These are phyloP conservation scores for Lecanicillium sp. DNA, from an alignment of 2,329 filamentous ascomycete genomes.

Conservation along the genomic window DNA sequence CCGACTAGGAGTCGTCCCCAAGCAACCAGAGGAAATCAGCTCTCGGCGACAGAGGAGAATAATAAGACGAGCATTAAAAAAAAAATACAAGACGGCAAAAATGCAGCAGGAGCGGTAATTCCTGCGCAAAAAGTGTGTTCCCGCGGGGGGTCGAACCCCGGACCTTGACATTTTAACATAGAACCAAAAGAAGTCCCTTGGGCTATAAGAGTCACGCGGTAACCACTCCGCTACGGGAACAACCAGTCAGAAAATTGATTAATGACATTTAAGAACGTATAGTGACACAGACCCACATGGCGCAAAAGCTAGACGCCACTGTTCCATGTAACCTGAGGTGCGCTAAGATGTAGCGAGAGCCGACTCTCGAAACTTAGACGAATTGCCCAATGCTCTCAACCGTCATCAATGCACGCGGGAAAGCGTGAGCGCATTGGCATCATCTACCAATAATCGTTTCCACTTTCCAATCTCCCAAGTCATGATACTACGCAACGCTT, in stretches of 20 bases:
- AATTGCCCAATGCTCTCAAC: no score
- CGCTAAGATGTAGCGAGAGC: no score
- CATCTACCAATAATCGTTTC: no score
- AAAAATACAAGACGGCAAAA: conserved; percentile 1
- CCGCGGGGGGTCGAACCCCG: conserved; percentile 20
- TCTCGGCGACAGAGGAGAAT: no score
- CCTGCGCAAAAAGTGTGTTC: conserved; percentile 12
- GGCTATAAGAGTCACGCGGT: conserved; percentile 20
- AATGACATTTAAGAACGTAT: conserved; percentile 2
- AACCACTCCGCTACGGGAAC: conserved; percentile 21
- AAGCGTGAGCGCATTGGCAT: no score
- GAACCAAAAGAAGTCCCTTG: conserved; percentile 12
- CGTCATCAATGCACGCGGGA: no score
- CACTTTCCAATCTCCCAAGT: no score
- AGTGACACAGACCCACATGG: background rate
- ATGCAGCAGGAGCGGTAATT: background rate
- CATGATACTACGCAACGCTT: no score
- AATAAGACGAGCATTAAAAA: background rate
- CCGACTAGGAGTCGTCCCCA: no score
- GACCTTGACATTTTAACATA: conserved; percentile 19
- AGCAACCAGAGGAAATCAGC: no score
- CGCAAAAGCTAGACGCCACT: conserved; percentile 7
- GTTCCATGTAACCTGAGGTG: background rate
- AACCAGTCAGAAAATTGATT: conserved; percentile 2
- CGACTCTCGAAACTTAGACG: no score